phyloP scores from a whole-genome alignment of 257 asterid species.

The Fraxinus excelsior region DNA sequence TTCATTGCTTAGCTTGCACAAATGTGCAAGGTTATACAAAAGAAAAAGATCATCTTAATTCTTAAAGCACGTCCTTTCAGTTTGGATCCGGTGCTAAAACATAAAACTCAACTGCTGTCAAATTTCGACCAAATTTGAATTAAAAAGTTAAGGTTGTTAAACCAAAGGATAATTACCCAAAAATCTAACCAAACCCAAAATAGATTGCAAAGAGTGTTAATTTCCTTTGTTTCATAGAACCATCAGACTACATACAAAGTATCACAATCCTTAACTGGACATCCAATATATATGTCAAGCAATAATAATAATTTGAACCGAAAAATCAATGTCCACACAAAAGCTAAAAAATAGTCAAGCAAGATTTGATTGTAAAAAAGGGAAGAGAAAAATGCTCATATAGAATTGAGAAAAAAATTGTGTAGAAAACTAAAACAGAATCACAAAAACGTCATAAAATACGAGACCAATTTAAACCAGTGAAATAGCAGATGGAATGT shows the following conservation, averaged over 20 bases:
- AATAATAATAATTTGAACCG: background rate
- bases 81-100: background rate
- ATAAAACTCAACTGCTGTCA: background rate
- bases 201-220: background rate
- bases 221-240: background rate
- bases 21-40: background rate
- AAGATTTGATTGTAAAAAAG: background rate
- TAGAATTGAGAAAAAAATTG: background rate
- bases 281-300: background rate
- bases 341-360: background rate
- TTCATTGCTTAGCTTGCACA: background rate
- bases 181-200: background rate
- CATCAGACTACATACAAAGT: background rate
- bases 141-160: background rate
- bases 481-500: background rate
- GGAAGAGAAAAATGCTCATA: background rate
- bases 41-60: background rate
- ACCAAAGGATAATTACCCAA: background rate
- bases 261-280: background rate
- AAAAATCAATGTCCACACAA: background rate
- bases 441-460: background rate
- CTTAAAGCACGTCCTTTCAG: background rate
- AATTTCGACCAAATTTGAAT: background rate
- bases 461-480: conserved; percentile 1
- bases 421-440: background rate